Evolutionary conservation across 148 eudicot genomes (phyloP).

Genomic region (Camellia japonica): DNA sequence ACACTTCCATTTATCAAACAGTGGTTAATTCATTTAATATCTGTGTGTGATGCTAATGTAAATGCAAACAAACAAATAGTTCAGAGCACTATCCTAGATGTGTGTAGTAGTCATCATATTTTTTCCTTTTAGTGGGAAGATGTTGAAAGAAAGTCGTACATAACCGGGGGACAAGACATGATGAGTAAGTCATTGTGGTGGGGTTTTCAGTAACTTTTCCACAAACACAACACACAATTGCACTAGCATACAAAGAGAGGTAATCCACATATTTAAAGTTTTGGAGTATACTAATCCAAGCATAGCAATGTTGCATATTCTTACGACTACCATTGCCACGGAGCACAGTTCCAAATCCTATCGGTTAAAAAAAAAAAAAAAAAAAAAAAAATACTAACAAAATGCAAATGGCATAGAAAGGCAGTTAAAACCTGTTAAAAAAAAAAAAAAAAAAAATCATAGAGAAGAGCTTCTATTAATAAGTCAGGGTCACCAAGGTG

Average conservation of each 20-base stretch:
- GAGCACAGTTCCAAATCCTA: neutral
- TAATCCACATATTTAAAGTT: neutral
- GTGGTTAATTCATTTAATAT: neutral
- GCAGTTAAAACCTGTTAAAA: neutral
- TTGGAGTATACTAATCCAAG: neutral
- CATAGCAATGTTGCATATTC: neutral
- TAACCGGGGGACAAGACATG: neutral
- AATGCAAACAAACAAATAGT: slow-evolving; percentile 10
- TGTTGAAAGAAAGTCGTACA: neutral
- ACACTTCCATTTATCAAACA: neutral
- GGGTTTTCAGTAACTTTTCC: slow-evolving; percentile 3
- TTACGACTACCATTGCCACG: neutral
- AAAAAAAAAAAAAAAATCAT: neutral
- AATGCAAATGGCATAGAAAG: neutral
- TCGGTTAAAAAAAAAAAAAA: neutral
- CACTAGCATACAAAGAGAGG: neutral
- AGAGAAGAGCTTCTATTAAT: neutral
- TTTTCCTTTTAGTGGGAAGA: slow-evolving; percentile 4
- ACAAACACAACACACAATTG: neutral
- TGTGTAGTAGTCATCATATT: too few relatives aligned
- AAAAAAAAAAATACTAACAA: neutral
- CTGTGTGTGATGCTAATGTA: neutral
- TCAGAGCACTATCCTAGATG: neutral
- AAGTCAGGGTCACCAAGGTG: neutral
- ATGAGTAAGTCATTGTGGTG: slow-evolving; percentile 7